Evolutionary conservation across 805 yeast species (phyloP), one percentile per base, ranked within the genome.

Genomic region (Yamadazyma takamatsuzukensis): DNA sequence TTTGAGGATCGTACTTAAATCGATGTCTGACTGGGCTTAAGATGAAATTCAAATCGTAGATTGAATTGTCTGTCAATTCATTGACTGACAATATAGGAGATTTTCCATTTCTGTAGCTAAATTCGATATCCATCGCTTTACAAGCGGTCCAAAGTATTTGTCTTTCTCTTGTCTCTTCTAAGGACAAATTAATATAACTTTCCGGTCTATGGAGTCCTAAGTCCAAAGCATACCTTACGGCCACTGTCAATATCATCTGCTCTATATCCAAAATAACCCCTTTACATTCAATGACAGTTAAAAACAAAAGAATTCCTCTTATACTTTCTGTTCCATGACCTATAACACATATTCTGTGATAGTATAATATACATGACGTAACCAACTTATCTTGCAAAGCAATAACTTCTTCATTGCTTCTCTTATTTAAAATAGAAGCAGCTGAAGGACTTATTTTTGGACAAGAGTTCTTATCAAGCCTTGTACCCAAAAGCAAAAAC

Each of bases 251-350:
- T 8, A 64, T 37, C 18, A 53, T 50, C 37, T 50, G 52, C 30
- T 56, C 56, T 22, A 58, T 48, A 29, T 54, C 56, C 6, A 54
- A 43, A 6, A 51, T 37, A 9, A 51, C 30, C 44, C 58, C 45
- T 25, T 39, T 45, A n/a, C 43, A 42, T 36, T 52, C 65, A 21
- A 68, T 51, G 34, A 60, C 70, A 5, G 53, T 36, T 1, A 69
- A 48, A 26, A 80, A 51, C 15, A 78, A 43, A 15, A 81, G 39
- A 7, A 78, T 55, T 0, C 74, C 83, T 45, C 68, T 76, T 11
- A 78, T 52, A 2, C 78, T 66, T 21, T 55, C 57, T 0, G 72
- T 31, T 7, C 80, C 81, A 39, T 74, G 80, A 37, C 74, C 70
- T 15, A 68, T 47, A 2, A 73, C 56, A 6, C 70, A 54, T 5